A percentile compares a stretch with the other conserved stretches of the same genome.
These are phyloP conservation scores for Fusarium incarnatum DNA, from an alignment of 2,329 filamentous ascomycete species.

Conservation along the genomic window DNA sequence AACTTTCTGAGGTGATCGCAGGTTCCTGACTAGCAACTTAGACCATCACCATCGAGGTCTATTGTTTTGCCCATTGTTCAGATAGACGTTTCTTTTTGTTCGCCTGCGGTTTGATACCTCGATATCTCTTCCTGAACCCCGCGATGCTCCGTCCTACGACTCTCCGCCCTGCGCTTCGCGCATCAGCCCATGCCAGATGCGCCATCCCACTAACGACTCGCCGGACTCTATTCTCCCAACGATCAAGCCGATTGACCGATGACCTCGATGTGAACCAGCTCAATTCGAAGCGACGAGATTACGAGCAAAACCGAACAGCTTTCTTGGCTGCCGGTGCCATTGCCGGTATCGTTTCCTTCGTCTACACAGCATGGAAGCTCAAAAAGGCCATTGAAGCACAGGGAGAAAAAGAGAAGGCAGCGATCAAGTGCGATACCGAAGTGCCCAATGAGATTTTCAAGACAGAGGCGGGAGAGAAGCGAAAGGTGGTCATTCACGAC, in stretches of 20 bases:
- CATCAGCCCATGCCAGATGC: constrained; percentile 41
- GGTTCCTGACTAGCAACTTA: constrained; percentile 11
- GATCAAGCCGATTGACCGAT: constrained; percentile 56
- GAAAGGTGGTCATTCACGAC: constrained; percentile 72
- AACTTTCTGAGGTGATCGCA: constrained; percentile 8
- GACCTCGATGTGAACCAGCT: constrained; percentile 64
- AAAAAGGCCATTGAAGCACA: constrained; percentile 55
- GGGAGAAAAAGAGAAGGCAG: constrained; percentile 52
- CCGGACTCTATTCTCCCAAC: constrained; percentile 48
- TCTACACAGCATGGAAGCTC: constrained; percentile 65
- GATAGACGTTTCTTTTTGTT: background rate
- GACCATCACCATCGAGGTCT: constrained; percentile 22
- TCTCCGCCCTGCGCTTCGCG: constrained; percentile 48
- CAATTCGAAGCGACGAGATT: constrained; percentile 59
- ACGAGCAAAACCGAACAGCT: constrained; percentile 62
- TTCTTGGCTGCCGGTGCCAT: constrained; percentile 65
- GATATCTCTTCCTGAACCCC: constrained; percentile 14
- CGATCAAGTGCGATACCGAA: constrained; percentile 56
- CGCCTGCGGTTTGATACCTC: constrained; percentile 3
- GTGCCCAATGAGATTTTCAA: constrained; percentile 60
- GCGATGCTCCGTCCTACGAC: constrained; percentile 49
- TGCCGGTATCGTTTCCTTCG: constrained; percentile 62
- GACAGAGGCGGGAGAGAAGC: constrained; percentile 61
- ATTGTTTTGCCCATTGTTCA: background rate
- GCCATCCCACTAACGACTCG: constrained; percentile 36